These are phyloP conservation scores for Penicillium sp. DNA, from an alignment of 2,329 filamentous ascomycete species.

Conservation along the genomic window DNA sequence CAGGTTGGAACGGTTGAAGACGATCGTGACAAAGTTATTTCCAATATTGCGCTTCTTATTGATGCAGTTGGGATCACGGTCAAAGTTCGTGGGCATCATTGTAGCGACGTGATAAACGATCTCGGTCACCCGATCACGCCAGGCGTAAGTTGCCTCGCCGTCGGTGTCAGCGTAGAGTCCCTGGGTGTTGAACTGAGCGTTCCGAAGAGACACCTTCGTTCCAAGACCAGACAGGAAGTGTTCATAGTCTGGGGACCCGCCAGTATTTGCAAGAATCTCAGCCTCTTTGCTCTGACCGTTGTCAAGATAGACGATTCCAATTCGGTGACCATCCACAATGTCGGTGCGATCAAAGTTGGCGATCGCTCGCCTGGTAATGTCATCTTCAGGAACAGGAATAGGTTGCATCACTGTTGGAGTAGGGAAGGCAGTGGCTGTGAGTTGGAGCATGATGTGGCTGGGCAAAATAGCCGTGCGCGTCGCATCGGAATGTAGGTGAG, in stretches of 20 bases:
- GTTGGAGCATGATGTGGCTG: constrained; percentile 54
- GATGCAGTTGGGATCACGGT: constrained; percentile 75
- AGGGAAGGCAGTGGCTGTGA: constrained; percentile 51
- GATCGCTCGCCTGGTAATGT: constrained; percentile 75
- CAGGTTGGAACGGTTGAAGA: constrained; percentile 95
- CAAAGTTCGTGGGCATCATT: constrained; percentile 90
- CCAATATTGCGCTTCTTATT: constrained; percentile 95
- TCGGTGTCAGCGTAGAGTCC: constrained; percentile 85
- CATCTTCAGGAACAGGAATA: constrained; percentile 76
- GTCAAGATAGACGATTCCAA: constrained; percentile 91
- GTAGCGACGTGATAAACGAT: constrained; percentile 96
- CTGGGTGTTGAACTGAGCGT: constrained; percentile 88
- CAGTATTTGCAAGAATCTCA: constrained; percentile 85
- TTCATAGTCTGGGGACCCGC: constrained; percentile 85
- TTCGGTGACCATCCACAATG: constrained; percentile 92
- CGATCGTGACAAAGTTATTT: constrained; percentile 97
- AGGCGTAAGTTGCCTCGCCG: constrained; percentile 87
- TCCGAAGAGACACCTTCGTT: constrained; percentile 78
- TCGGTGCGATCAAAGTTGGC: constrained; percentile 83
- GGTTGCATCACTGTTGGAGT: constrained; percentile 65
- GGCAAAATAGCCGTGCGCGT: constrained; percentile 53
- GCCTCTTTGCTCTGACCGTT: constrained; percentile 81
- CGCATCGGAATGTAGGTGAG: constrained; percentile 46
- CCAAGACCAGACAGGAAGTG: constrained; percentile 84
- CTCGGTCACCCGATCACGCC: constrained; percentile 93